These are phyloP conservation scores for Candida sanyiensis DNA, from an alignment of 805 yeast species.

Conservation along the genomic window DNA sequence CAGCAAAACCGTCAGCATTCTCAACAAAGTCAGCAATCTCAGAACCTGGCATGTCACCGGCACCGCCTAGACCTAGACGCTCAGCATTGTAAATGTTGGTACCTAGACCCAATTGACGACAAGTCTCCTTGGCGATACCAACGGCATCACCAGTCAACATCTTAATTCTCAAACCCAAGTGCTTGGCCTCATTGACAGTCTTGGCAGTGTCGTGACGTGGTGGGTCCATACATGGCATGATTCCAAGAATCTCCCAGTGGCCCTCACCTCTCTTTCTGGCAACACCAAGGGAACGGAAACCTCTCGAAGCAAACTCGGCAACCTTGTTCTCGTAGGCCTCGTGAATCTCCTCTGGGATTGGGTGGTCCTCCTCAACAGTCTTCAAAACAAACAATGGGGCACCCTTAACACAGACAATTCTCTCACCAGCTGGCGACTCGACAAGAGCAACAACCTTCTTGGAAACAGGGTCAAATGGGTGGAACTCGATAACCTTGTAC, in stretches of 20 bases:
- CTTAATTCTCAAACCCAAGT: slow-evolving; percentile 90
- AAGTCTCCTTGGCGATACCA: slow-evolving; percentile 97
- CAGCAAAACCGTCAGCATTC: slow-evolving; percentile 97
- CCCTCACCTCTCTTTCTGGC: slow-evolving; percentile 98
- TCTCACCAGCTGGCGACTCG: slow-evolving; percentile 93
- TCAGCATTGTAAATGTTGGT: slow-evolving; percentile 96
- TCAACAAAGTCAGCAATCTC: slow-evolving; percentile 96
- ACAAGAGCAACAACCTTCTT: slow-evolving; percentile 94
- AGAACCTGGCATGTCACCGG: slow-evolving; percentile 93
- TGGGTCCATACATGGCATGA: slow-evolving; percentile 98
- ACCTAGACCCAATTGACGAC: slow-evolving; percentile 96
- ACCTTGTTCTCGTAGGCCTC: slow-evolving; percentile 96
- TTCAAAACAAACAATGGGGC: slow-evolving; percentile 95
- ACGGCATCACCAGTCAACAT: slow-evolving; percentile 99
- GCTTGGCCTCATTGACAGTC: slow-evolving; percentile 87
- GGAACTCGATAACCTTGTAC: slow-evolving; percentile 93
- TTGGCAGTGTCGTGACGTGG: slow-evolving; percentile 98
- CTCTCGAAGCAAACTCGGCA: slow-evolving; percentile 96
- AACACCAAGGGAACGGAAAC: slow-evolving; percentile 98
- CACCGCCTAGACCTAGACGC: slow-evolving; percentile 91
- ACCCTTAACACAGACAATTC: slow-evolving; percentile 94
- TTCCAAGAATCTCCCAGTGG: slow-evolving; percentile 96
- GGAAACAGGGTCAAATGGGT: slow-evolving; percentile 96
- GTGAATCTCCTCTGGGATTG: slow-evolving; percentile 88
- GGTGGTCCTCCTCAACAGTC: slow-evolving; percentile 96